Conservation (phyloP, 2,329 filamentous ascomycete species). For the Proliferodiscus dingleyae region DNA sequence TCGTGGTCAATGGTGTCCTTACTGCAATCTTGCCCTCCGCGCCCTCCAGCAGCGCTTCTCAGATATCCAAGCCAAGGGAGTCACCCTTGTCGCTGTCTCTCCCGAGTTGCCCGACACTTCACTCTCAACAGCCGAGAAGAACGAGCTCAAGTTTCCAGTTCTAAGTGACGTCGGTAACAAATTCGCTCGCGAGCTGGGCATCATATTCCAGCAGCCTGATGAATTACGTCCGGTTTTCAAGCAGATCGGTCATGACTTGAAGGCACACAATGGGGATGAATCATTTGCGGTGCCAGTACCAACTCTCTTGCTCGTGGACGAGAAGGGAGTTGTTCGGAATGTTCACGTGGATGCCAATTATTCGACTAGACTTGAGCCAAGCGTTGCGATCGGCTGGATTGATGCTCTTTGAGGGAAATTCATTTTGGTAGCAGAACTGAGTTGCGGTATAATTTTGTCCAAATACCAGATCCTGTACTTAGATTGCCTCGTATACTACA, state of each 20-base stretch:
- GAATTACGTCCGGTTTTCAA: slow-evolving; percentile 27
- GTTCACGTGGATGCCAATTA: slow-evolving; percentile 35
- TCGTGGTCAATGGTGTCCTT: slow-evolving; percentile 43
- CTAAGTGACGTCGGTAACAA: slow-evolving; percentile 36
- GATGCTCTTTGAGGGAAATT: too few species aligned
- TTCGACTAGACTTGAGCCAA: slow-evolving; percentile 35
- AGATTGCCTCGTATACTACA: too few species aligned
- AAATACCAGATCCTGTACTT: too few species aligned
- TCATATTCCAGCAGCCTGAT: slow-evolving; percentile 33
- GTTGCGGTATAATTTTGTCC: too few species aligned
- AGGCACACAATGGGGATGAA: slow-evolving; percentile 35
- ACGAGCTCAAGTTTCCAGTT: slow-evolving; percentile 37
- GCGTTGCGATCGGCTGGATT: slow-evolving; percentile 33
- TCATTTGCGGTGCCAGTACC: slow-evolving; percentile 36
- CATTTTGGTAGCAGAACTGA: too few species aligned
- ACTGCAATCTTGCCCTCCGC: slow-evolving; percentile 38
- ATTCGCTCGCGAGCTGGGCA: slow-evolving; percentile 34
- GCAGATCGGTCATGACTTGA: slow-evolving; percentile 30
- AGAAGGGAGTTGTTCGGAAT: slow-evolving; percentile 34
- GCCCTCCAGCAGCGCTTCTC: slow-evolving; percentile 34
- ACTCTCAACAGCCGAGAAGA: slow-evolving; percentile 37
- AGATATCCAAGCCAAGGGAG: slow-evolving; percentile 34
- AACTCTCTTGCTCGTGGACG: slow-evolving; percentile 36
- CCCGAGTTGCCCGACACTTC: slow-evolving; percentile 38
- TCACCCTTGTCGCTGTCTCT: slow-evolving; percentile 39